Base-by-base conservation (phyloP, 495 filamentous ascomycete species). In the Chaetomium tenue region DNA sequence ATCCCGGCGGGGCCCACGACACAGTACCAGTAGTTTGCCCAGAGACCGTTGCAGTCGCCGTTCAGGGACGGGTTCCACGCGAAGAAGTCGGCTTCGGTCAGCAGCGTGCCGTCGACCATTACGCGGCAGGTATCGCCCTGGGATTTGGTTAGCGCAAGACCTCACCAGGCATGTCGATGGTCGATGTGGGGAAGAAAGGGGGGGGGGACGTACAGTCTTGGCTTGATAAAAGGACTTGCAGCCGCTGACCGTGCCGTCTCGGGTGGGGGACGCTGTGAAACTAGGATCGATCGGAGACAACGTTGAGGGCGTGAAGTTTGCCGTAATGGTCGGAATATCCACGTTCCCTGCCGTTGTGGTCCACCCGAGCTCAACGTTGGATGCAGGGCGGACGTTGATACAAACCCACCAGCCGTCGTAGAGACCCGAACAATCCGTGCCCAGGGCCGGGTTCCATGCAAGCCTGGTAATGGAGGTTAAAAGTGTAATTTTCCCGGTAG, bases 321-420 rank as follows among this genome's bases (percentile, higher is more conserved):
- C 33, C 6, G 33, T 37, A 12, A 37, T 37, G 6, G 33, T 37
- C 8, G 33, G 33, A 8, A 37, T 37, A 5, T 37, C 33, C 33
- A 37, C 33, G 33, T 37, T 37, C 9, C 33, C 33, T 37, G 5
- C 33, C 8, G 33, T 37, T 11, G 33, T 37, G 1, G 33, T 37
- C 33, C 33, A 37, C 33, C 33, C 33, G 11, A 37, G 5, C 6
- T 37, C 33, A 8, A 13, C 30, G 13, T 39, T 7, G 25, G 53
- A 37, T n/a, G 30, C n/a, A 39, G 53, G 53, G 18, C 30, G 28
- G 53, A 40, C 18, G 16, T 26, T 23, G 6, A 56, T 23, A 20
- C 53, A 56, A 20, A 56, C 30, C 53, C 53, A 56, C 18, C n/a
- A 56, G 30, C n/a, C 18, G 53, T 22, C 53, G 53, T 39, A 39